These are phyloP conservation scores for Mycena leptocephala DNA, from an alignment of 768 basidiomycete species.

Conservation along the genomic window DNA sequence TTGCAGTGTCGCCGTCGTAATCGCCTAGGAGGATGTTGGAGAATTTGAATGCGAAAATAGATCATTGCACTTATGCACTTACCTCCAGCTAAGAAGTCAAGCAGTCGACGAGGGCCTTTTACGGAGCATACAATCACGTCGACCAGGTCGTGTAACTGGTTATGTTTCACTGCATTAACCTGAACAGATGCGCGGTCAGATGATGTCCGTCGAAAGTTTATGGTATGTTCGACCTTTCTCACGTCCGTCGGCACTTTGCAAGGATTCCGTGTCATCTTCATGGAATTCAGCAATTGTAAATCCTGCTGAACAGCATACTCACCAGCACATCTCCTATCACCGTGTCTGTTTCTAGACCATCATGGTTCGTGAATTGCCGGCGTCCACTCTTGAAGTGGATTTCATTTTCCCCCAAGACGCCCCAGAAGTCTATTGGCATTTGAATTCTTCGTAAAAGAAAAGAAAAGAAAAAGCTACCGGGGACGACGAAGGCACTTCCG, in stretches of 20 bases:
- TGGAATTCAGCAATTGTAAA: background rate
- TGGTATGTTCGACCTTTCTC: constrained; percentile 68
- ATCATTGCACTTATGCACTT: constrained; percentile 31
- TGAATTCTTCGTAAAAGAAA: no score
- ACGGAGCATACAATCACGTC: constrained; percentile 77
- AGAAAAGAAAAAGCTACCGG: constrained; percentile 48
- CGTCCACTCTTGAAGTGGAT: constrained; percentile 71
- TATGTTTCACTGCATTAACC: constrained; percentile 72
- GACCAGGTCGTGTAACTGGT: constrained; percentile 61
- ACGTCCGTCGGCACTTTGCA: constrained; percentile 81
- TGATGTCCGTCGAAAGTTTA: background rate
- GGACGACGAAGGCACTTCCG: constrained; percentile 59
- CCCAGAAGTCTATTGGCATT: constrained; percentile 63
- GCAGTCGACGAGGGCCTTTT: constrained; percentile 67
- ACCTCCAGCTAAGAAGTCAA: constrained; percentile 80
- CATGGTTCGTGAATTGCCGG: constrained; percentile 55
- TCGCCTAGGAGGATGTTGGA: constrained; percentile 61
- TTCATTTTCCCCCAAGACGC: constrained; percentile 68
- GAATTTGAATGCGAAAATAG: background rate
- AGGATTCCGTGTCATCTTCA: constrained; percentile 75
- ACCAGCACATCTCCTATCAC: constrained; percentile 74
- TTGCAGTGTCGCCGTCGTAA: constrained; percentile 79
- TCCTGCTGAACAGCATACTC: background rate
- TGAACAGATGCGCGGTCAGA: constrained; percentile 41
- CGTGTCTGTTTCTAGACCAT: constrained; percentile 65